Conservation (phyloP, 2,329 filamentous ascomycete species). For the Tolypocladium paradoxum region DNA sequence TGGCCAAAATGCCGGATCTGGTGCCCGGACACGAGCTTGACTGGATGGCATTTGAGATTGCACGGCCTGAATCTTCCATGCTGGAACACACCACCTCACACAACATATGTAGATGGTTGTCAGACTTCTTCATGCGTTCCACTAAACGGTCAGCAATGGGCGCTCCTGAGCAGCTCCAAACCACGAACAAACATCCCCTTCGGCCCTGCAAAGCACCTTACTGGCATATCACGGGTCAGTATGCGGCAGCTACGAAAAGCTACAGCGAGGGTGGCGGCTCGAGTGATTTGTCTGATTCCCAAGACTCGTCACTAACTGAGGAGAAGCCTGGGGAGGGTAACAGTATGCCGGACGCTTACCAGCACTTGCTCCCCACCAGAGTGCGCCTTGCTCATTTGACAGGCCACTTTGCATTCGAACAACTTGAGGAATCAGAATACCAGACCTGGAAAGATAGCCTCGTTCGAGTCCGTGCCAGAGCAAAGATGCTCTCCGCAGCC, state of each 20-base stretch:
- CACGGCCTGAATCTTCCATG: background rate
- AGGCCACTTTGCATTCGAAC: background rate
- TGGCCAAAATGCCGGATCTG: conserved; percentile 5
- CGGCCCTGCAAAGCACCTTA: background rate
- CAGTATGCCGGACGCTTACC: background rate
- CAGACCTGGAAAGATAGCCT: background rate
- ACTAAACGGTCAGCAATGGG: background rate
- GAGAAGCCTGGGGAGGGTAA: background rate
- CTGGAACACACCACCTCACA: background rate
- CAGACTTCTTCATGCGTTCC: background rate
- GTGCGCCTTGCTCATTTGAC: background rate
- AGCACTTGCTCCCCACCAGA: background rate
- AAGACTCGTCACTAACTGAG: no score
- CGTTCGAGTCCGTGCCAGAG: background rate
- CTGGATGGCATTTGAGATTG: conserved; percentile 11
- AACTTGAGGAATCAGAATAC: background rate
- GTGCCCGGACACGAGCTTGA: conserved; percentile 11
- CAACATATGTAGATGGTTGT: background rate
- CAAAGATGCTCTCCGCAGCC: background rate
- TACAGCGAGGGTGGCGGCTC: background rate
- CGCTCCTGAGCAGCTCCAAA: background rate
- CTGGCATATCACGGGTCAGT: background rate
- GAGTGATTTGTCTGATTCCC: background rate
- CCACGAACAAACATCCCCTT: background rate
- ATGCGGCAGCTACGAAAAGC: background rate